phyloP scores from a whole-genome alignment of 2,329 filamentous ascomycete species.

The Kalaharituber pfeilii region DNA sequence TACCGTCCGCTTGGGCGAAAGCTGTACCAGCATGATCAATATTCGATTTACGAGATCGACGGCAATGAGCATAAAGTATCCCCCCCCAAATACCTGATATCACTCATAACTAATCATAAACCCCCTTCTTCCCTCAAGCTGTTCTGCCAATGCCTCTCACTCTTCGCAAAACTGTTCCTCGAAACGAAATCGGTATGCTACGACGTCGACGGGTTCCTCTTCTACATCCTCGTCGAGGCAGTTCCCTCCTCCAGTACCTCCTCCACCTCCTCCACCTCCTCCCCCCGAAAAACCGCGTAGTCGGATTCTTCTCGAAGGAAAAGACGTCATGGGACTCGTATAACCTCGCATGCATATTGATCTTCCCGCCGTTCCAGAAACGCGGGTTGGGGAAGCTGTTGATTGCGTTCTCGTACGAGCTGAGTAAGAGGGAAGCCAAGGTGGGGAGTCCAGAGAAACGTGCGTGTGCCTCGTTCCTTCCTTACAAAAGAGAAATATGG shows the following conservation, averaged over 20 bases:
- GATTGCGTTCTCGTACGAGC: conserved; percentile 86
- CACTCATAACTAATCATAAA: conserved; percentile 1
- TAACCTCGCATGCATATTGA: conserved; percentile 86
- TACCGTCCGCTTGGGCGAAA: conserved; percentile 29
- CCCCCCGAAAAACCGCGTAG: conserved; percentile 4
- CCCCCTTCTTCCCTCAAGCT: conserved; percentile 36
- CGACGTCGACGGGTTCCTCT: conserved; percentile 84
- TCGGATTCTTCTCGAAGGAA: conserved; percentile 95
- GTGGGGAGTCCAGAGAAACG: conserved; percentile 84
- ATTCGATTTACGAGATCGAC: conserved; percentile 83
- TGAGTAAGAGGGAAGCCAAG: conserved; percentile 64
- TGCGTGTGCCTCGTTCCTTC: conserved; percentile 6
- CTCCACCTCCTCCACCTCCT: conserved; percentile 12
- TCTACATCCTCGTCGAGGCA: conserved; percentile 74
- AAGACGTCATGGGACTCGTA: conserved; percentile 99
- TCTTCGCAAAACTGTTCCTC: conserved; percentile 93
- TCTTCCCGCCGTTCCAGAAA: conserved; percentile 90
- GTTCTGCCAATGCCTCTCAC: conserved; percentile 85
- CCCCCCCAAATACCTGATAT: not conserved
- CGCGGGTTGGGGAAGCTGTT: conserved; percentile 74
- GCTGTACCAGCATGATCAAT: conserved; percentile 43
- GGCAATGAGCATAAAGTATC: conserved; percentile 59
- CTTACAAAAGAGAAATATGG: not conserved
- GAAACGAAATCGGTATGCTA: conserved; percentile 98
- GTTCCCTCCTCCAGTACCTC: conserved; percentile 29